These are phyloP conservation scores for Albifimbria verrucaria DNA, from an alignment of 2,329 filamentous ascomycete genomes.

Conservation along the genomic window DNA sequence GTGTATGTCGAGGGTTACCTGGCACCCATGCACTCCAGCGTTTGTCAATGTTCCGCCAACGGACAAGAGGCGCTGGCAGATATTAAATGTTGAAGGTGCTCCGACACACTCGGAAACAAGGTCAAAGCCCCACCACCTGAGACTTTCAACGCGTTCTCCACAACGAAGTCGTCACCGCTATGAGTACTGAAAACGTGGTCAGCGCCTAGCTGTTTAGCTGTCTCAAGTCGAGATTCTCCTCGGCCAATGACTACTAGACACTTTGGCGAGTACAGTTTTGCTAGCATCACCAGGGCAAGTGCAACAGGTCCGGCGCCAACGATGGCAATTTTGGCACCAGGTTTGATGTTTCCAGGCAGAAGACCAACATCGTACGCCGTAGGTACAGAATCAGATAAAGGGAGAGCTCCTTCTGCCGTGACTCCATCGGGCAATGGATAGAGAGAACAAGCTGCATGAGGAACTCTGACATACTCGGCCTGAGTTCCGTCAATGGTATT, in stretches of 20 bases:
- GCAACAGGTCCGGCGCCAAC: conserved; percentile 56
- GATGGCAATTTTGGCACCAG: conserved; percentile 49
- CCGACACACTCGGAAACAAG: conserved; percentile 58
- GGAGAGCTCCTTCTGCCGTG: conserved; percentile 40
- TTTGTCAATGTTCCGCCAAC: conserved; percentile 53
- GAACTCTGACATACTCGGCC: conserved; percentile 54
- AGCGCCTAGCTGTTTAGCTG: conserved; percentile 47
- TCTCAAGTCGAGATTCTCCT: conserved; percentile 42
- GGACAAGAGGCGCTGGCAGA: conserved; percentile 51
- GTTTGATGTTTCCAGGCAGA: conserved; percentile 47
- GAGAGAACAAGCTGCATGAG: conserved; percentile 46
- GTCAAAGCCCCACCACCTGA: conserved; percentile 53
- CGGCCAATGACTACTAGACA: conserved; percentile 49
- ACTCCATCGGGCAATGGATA: conserved; percentile 39
- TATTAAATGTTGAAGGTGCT: conserved; percentile 47
- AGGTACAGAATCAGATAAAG: conserved; percentile 54
- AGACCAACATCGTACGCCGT: conserved; percentile 55
- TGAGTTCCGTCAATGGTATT: conserved; percentile 52
- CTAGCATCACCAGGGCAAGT: conserved; percentile 50
- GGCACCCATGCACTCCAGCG: conserved; percentile 55
- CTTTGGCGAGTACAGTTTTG: conserved; percentile 51
- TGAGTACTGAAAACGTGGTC: conserved; percentile 35
- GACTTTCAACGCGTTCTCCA: conserved; percentile 35
- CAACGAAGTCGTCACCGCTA: conserved; percentile 23
- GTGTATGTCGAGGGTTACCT: conserved; percentile 49